Base-by-base conservation (phyloP, 2,329 filamentous ascomycete genomes). In the Juglanconis sp. region DNA sequence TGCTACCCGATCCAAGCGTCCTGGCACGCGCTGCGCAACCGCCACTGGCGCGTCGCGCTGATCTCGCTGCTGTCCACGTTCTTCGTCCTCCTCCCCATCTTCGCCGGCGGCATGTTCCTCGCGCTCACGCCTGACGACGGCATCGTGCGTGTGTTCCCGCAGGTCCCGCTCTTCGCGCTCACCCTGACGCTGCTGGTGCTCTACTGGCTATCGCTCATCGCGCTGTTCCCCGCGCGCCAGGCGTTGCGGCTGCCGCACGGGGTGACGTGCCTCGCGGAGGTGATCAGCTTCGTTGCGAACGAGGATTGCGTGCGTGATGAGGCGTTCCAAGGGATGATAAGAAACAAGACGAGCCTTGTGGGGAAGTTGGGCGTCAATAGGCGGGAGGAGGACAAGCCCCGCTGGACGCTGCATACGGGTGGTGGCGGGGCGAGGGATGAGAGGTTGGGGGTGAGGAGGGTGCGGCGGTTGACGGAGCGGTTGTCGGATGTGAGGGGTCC, bases 281-380 rank as follows among this genome's bases (percentile, higher is more conserved):
- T 93, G 30, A 82, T 96, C 66, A 88, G 86, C 69, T 93, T 94
- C 71, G 79, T 94, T 47, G 86, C 90, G 61, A 87, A 88, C 66
- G 87, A 87, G 48, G 87, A 88, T 31, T 77, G 96, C 17, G 77
- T 91, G 2, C 79, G 83, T 5, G 92, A 96, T 68, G 81, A 86
- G 9, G 84, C 89, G 0, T 94, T 97, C 70, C 81, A 86, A 54
- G 83, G 87, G 42, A 85, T 63, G 35, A 66, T 88, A 3, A 79
- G 81, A 34, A 87, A 81, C n/a, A 88, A 87, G 65, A 78, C 78
- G 0, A 88, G 92, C 65, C 81, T 97, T 24, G 81, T 88, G 30
- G 86, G 83, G 0, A 79, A 89, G 47, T 76, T 96, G 2, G 87
- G 91, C 54, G 79, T 84, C 48, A 75, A 78, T 36, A 71, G 73